Percentiles rank a stretch among this genome's conserved stretches.
Conservation (phyloP, 306 rosid genomes). For the Citrullus mucosospermus region DNA sequence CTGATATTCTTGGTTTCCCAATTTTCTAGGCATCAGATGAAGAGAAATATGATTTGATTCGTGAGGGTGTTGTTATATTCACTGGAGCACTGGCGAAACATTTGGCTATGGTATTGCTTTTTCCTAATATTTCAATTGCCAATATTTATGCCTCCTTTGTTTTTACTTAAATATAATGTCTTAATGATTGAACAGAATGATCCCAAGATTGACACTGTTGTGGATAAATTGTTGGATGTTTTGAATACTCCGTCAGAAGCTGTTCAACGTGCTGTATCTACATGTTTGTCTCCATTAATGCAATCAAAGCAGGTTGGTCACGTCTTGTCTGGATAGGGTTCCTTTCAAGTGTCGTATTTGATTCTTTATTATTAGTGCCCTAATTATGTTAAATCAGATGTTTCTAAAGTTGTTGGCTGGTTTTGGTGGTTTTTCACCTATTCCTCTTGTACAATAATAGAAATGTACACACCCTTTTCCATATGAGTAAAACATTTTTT, state of each 20-base stretch:
- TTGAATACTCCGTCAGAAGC: conserved; percentile 95
- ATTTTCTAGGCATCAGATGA: conserved; percentile 64
- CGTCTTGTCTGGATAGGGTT: neutral
- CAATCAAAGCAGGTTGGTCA: conserved; percentile 71
- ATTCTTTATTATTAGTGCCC: neutral
- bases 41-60: conserved; percentile 90
- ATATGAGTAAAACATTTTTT: no score
- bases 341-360: neutral
- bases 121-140: neutral
- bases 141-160: neutral
- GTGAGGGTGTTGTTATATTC: conserved; percentile 97
- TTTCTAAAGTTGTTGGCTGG: neutral
- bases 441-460: neutral
- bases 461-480: no score
- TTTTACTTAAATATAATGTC: neutral
- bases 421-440: neutral
- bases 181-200: conserved; percentile 54
- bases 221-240: conserved; percentile 90
- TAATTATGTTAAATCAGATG: neutral
- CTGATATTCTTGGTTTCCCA: conserved; percentile 9
- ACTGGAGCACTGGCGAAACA: conserved; percentile 96
- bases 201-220: conserved; percentile 83
- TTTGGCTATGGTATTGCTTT: conserved; percentile 55
- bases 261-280: conserved; percentile 96
- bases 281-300: conserved; percentile 87